Percentiles rank a stretch among this genome's conserved stretches.
Conservation (phyloP, 75 land plant genomes). For the Sequoia sempervirens region DNA sequence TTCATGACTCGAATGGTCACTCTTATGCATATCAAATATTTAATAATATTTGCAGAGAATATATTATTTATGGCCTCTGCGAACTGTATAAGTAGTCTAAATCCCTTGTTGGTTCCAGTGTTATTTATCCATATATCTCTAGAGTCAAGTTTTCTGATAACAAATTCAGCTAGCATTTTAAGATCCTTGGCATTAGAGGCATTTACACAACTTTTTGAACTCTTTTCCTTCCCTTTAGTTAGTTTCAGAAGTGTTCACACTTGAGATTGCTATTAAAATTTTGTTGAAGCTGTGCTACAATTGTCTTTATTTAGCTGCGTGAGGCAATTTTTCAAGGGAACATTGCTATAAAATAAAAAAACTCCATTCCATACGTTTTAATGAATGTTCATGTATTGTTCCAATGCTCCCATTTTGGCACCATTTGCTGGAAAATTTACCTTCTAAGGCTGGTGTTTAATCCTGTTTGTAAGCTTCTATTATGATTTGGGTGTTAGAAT, state of each 20-base stretch:
- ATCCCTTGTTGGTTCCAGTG: constrained; percentile 92
- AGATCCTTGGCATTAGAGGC: no score
- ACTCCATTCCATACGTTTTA: no score
- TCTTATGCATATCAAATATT: constrained; percentile 89
- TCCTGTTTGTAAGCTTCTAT: no score
- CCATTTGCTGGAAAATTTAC: no score
- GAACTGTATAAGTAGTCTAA: constrained; percentile 82
- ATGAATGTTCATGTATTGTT: no score
- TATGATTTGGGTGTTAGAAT: no score
- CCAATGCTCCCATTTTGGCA: no score
- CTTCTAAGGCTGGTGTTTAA: no score
- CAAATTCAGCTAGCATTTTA: constrained; percentile 68
- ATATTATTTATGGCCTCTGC: constrained; percentile 90
- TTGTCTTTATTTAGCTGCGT: constrained; percentile 40
- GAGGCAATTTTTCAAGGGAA: no score
- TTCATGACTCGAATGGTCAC: constrained; percentile 87
- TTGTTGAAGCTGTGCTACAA: constrained; percentile 69
- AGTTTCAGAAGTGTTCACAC: constrained; percentile 13
- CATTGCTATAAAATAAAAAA: no score
- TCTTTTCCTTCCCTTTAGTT: constrained; percentile 45
- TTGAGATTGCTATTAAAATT: constrained; percentile 28
- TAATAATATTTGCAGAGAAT: constrained; percentile 85
- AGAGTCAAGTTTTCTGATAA: constrained; percentile 61
- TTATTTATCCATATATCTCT: constrained; percentile 96
- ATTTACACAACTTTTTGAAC: constrained; percentile 78